These are phyloP conservation scores for Talaromyces sp. DNA, from an alignment of 2,329 filamentous ascomycete species.

Conservation along the genomic window DNA sequence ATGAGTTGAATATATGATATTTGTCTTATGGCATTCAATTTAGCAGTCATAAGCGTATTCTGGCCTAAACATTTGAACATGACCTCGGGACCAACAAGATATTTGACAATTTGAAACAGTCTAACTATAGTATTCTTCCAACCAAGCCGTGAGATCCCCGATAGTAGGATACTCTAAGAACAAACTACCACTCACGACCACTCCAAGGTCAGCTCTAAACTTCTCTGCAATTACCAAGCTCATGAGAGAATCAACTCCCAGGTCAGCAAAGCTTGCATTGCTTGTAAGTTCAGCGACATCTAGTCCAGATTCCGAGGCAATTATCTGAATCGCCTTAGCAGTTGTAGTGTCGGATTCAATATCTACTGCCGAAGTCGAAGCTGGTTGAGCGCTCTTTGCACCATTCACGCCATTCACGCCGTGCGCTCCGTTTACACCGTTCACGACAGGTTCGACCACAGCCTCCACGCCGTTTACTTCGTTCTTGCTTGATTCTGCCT, in stretches of 20 bases:
- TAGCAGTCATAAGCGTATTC: no score
- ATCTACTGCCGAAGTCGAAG: not conserved
- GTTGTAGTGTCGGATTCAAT: not conserved
- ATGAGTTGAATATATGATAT: no score
- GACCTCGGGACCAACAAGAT: no score
- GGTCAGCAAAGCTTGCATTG: slow-evolving; percentile 13
- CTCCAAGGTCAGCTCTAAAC: slow-evolving; percentile 23
- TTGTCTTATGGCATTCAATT: no score
- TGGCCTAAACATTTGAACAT: no score
- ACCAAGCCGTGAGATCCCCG: not conserved
- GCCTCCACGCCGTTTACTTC: no score
- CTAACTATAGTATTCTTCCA: not conserved
- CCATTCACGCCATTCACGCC: no score
- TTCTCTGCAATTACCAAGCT: slow-evolving; percentile 34
- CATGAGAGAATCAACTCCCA: slow-evolving; percentile 42
- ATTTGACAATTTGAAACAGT: no score
- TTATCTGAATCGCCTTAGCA: not conserved
- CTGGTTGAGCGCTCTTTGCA: no score
- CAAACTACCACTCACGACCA: slow-evolving; percentile 1
- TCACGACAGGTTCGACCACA: no score
- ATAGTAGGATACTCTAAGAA: slow-evolving; percentile 9
- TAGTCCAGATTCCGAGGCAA: not conserved
- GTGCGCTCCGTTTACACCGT: no score
- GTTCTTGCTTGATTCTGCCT: not conserved
- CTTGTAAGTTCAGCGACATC: not conserved